A percentile compares a stretch with the other conserved stretches of the same genome.
Evolutionary conservation across 805 yeast species (phyloP).

Genomic region (Yarrowia sp.): DNA sequence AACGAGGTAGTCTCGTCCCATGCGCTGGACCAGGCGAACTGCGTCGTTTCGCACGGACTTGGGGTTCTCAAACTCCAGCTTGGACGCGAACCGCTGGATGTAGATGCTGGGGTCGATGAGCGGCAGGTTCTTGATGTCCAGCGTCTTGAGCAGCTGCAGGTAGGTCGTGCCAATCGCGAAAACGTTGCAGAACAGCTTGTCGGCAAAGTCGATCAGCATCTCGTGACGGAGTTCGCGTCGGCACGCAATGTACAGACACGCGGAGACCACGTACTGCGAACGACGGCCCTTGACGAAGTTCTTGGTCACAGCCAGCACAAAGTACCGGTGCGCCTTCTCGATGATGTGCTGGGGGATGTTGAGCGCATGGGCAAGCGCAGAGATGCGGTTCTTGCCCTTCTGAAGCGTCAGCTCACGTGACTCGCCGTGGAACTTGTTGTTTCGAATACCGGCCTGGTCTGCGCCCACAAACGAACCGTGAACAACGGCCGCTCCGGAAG

Average conservation of each 20-base stretch:
- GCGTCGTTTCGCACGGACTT: slow-evolving; percentile 85
- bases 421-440: slow-evolving; percentile 45
- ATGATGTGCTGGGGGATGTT: slow-evolving; percentile 79
- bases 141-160: slow-evolving; percentile 82
- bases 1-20: slow-evolving; percentile 93
- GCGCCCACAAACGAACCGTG: slow-evolving; percentile 92
- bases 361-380: slow-evolving; percentile 74
- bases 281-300: slow-evolving; percentile 97
- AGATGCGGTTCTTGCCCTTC: slow-evolving; percentile 77
- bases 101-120: slow-evolving; percentile 91
- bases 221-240: slow-evolving; percentile 88
- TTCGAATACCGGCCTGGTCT: slow-evolving; percentile 55
- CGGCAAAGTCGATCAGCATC: slow-evolving; percentile 93
- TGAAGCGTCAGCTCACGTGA: slow-evolving; percentile 85
- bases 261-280: slow-evolving; percentile 91
- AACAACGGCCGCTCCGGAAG: slow-evolving; percentile 92
- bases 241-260: slow-evolving; percentile 93
- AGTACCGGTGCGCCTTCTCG: slow-evolving; percentile 87
- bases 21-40: slow-evolving; percentile 75
- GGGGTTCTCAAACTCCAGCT: slow-evolving; percentile 60
- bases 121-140: slow-evolving; percentile 76
- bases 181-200: slow-evolving; percentile 84
- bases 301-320: slow-evolving; percentile 75
- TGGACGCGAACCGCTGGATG: slow-evolving; percentile 90
- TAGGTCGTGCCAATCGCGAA: slow-evolving; percentile 96